Percentiles rank a stretch among this genome's conserved stretches.
phyloP scores from a whole-genome alignment of 108 stramenopile genomes.

The Cyclotella sp. region DNA sequence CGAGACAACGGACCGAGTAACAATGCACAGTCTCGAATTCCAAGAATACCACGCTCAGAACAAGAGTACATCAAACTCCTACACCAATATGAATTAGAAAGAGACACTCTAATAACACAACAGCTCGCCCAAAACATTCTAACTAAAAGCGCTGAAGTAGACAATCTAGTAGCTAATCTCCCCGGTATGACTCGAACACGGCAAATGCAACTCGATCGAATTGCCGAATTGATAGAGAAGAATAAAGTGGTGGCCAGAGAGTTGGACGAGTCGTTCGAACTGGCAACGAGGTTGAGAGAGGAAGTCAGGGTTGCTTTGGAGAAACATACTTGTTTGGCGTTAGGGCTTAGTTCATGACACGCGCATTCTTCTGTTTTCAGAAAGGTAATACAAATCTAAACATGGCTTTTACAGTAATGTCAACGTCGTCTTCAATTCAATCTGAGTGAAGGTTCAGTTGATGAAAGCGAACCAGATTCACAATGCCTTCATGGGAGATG shows the following conservation, averaged over 20 bases:
- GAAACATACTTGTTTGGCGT: constrained; percentile 68
- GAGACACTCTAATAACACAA: constrained; percentile 62
- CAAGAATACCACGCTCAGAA: constrained; percentile 52
- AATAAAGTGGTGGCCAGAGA: constrained; percentile 59
- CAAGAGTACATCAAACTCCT: constrained; percentile 68
- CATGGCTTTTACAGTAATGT: too few species aligned
- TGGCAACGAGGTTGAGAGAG: constrained; percentile 58
- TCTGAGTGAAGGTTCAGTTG: too few species aligned
- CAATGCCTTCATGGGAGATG: too few species aligned
- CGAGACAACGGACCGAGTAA: constrained; percentile 2
- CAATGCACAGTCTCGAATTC: neutral
- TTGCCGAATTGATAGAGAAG: constrained; percentile 64
- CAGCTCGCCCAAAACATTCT: constrained; percentile 67
- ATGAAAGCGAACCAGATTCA: too few species aligned
- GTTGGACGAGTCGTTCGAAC: constrained; percentile 58
- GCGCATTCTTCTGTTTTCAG: too few species aligned
- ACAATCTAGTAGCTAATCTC: constrained; percentile 66
- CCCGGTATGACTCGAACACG: constrained; percentile 81
- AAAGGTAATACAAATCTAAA: too few species aligned
- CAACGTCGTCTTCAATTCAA: too few species aligned
- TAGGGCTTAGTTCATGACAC: constrained; percentile 59
- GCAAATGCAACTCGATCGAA: constrained; percentile 70
- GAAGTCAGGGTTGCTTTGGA: constrained; percentile 64
- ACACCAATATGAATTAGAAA: constrained; percentile 60
- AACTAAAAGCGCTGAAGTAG: constrained; percentile 73